A percentile compares a stretch with the other conserved stretches of the same genome.
phyloP scores from a whole-genome alignment of 495 filamentous ascomycete genomes.

The Annulohypoxylon maeteangense region DNA sequence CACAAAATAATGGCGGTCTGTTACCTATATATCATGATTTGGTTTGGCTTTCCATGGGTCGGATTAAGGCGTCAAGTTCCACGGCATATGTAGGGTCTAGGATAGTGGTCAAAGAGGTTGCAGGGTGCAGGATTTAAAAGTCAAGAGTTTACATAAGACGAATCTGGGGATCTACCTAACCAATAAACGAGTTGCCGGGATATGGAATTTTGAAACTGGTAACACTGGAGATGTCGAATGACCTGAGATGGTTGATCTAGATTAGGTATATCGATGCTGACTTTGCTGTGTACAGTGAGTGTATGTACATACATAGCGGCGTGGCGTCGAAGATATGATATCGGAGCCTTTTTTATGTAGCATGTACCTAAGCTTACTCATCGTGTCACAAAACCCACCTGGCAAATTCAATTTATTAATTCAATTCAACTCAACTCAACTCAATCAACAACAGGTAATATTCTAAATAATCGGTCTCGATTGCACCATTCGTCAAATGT shows the following conservation, averaged over 20 bases:
- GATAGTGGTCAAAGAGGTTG: not conserved
- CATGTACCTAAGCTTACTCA: not conserved
- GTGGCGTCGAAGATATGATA: not conserved
- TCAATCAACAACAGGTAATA: not conserved
- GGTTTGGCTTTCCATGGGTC: not conserved
- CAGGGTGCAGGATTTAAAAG: not conserved
- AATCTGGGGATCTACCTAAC: not conserved
- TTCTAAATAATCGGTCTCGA: not conserved
- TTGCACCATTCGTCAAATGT: not conserved
- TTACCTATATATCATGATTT: not conserved
- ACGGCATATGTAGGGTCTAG: conserved; percentile 27
- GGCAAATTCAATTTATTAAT: not conserved
- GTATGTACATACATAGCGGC: not conserved
- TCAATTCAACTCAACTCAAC: not conserved
- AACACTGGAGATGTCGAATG: not conserved
- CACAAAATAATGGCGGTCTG: not conserved
- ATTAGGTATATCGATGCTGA: not conserved
- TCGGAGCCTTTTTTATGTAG: not conserved
- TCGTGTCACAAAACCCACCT: not conserved
- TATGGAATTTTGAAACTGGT: not conserved
- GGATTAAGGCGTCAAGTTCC: conserved; percentile 17
- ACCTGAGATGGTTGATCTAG: not conserved
- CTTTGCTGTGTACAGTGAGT: not conserved
- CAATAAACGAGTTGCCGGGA: conserved; percentile 17
- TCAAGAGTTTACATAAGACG: not conserved